These are phyloP conservation scores for Rhizopogon vinicolor DNA, from an alignment of 768 basidiomycete genomes.

Conservation along the genomic window DNA sequence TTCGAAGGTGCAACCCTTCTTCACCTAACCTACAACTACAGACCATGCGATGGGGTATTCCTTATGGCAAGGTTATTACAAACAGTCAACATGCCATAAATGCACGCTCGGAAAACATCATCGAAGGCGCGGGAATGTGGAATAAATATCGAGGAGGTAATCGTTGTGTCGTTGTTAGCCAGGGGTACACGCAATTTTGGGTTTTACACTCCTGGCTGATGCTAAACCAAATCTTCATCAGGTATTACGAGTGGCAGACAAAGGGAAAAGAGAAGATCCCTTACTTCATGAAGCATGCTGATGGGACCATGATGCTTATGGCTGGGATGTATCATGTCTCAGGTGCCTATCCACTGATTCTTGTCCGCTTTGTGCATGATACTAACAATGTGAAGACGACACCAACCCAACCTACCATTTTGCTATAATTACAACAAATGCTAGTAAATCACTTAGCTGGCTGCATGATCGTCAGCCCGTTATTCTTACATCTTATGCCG, in stretches of 20 bases:
- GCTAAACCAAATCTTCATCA: constrained; percentile 20
- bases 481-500: constrained; percentile 59
- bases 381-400: constrained; percentile 33
- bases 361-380: not conserved
- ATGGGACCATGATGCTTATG: constrained; percentile 68
- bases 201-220: not conserved
- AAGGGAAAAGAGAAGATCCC: constrained; percentile 78
- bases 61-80: constrained; percentile 51
- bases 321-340: constrained; percentile 80
- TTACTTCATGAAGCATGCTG: constrained; percentile 71
- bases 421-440: constrained; percentile 82
- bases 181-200: constrained; percentile 46
- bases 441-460: constrained; percentile 70
- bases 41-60: constrained; percentile 90
- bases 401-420: constrained; percentile 70
- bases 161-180: constrained; percentile 79
- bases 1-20: constrained; percentile 39
- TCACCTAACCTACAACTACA: constrained; percentile 51
- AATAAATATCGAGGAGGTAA: constrained; percentile 72
- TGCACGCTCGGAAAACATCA: constrained; percentile 78
- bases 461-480: constrained; percentile 91
- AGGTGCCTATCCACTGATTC: not conserved
- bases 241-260: constrained; percentile 94
- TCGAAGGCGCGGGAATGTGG: constrained; percentile 83
- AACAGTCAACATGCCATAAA: constrained; percentile 81